Percentiles rank a stretch among this genome's conserved stretches.
These are phyloP conservation scores for Aspergillus taichungensis DNA, from an alignment of 495 filamentous ascomycete genomes.

Conservation along the genomic window DNA sequence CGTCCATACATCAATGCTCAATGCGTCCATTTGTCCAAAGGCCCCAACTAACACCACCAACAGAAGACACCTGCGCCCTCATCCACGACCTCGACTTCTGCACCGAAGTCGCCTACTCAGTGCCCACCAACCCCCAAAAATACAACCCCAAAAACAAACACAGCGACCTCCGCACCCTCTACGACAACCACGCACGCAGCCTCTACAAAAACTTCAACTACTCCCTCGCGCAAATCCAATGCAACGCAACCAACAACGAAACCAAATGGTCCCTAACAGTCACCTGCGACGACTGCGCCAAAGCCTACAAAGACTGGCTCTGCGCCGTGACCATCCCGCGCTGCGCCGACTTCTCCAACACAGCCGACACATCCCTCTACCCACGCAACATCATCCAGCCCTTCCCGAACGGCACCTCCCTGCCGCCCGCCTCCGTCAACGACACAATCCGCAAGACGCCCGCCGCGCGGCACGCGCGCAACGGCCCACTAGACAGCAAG, in stretches of 20 bases:
- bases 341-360: conserved; percentile 70
- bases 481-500: conserved; percentile 31
- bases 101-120: conserved; percentile 77
- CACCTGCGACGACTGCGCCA: conserved; percentile 64
- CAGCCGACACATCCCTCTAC: conserved; percentile 42
- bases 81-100: conserved; percentile 81
- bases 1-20: too few species aligned
- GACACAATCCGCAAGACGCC: conserved; percentile 21
- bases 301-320: conserved; percentile 86
- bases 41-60: conserved; percentile 8
- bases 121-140: conserved; percentile 59
- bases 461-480: conserved; percentile 49
- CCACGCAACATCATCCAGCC: conserved; percentile 57
- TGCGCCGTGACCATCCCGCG: conserved; percentile 88
- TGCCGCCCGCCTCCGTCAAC: conserved; percentile 21
- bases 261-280: conserved; percentile 72
- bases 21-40: too few species aligned
- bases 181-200: conserved; percentile 53
- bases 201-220: conserved; percentile 71
- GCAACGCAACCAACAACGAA: conserved; percentile 55
- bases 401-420: conserved; percentile 57
- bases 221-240: conserved; percentile 74
- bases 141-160: conserved; percentile 20
- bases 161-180: conserved; percentile 49
- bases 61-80: conserved; percentile 69